Conservation (phyloP, 495 filamentous ascomycete genomes). For the Annulohypoxylon nitens region DNA sequence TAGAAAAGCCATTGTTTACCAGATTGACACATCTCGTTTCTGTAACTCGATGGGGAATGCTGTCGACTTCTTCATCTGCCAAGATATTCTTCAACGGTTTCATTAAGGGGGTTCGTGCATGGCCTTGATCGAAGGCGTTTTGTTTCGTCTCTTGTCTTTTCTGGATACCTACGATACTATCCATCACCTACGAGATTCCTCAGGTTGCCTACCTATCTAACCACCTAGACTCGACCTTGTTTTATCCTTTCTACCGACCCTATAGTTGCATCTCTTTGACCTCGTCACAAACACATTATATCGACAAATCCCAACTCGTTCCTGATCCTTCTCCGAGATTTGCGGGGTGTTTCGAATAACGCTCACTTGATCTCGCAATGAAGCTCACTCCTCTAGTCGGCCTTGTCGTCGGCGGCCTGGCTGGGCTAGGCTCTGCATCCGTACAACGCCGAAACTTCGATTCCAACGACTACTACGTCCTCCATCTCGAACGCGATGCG, state of each 20-base stretch:
- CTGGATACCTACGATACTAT: constrained; percentile 3
- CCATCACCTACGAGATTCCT: constrained; percentile 14
- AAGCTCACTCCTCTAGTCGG: constrained; percentile 60
- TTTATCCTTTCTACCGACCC: neutral
- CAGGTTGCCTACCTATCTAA: neutral
- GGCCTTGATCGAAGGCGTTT: constrained; percentile 40
- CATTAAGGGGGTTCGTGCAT: constrained; percentile 42
- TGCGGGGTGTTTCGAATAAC: constrained; percentile 16
- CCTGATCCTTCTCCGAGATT: neutral
- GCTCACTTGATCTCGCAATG: constrained; percentile 53
- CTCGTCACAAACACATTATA: neutral
- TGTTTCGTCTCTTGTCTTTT: constrained; percentile 17
- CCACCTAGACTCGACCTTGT: constrained; percentile 13
- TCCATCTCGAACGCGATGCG: constrained; percentile 77
- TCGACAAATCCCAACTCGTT: constrained; percentile 22
- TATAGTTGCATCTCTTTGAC: constrained; percentile 6
- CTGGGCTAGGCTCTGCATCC: constrained; percentile 72
- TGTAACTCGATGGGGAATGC: constrained; percentile 24
- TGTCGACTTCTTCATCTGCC: constrained; percentile 25
- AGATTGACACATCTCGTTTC: constrained; percentile 24
- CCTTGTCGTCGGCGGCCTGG: constrained; percentile 56
- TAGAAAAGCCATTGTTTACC: constrained; percentile 19
- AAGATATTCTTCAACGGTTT: constrained; percentile 35
- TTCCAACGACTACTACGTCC: constrained; percentile 88
- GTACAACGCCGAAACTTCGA: constrained; percentile 68